Conservation (phyloP, 2,329 filamentous ascomycete genomes). For the Alternaria dauci region DNA sequence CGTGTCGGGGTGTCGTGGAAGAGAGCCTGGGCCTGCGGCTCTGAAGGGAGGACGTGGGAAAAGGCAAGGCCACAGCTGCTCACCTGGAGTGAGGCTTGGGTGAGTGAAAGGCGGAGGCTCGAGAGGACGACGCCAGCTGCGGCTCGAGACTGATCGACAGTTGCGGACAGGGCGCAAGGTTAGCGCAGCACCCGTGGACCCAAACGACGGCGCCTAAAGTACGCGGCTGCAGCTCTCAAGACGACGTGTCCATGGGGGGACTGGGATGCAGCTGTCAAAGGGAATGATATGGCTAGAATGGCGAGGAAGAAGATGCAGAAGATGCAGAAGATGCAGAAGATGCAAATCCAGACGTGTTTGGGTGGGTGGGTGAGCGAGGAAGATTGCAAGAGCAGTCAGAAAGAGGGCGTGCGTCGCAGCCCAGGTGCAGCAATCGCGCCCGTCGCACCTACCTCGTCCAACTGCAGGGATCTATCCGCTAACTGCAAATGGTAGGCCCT, state of each 20-base stretch:
- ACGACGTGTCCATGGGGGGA: conserved; percentile 3
- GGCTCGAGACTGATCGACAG: conserved; percentile 22
- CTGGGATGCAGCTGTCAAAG: background rate
- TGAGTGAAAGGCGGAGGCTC: conserved; percentile 13
- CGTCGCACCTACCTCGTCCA: conserved; percentile 12
- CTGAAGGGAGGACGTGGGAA: background rate
- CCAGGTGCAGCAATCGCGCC: conserved; percentile 13
- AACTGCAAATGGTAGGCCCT: conserved; percentile 7
- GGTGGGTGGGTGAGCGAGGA: conserved; percentile 9
- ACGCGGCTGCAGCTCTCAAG: conserved; percentile 9
- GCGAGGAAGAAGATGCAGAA: background rate
- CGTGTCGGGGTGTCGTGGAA: background rate
- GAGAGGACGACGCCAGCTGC: conserved; percentile 18
- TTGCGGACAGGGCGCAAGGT: conserved; percentile 12
- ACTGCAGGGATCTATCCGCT: conserved; percentile 15
- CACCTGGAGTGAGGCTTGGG: conserved; percentile 21
- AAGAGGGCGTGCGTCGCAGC: background rate
- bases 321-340: background rate
- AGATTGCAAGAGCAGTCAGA: conserved; percentile 9
- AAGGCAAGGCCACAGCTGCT: conserved; percentile 14
- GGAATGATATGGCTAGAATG: background rate
- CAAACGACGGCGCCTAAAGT: conserved; percentile 15
- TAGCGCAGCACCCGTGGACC: conserved; percentile 16
- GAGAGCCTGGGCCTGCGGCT: conserved; percentile 8
- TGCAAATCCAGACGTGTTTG: background rate